These are phyloP conservation scores for Didymella sp. DNA, from an alignment of 2,329 filamentous ascomycete species.

Conservation along the genomic window DNA sequence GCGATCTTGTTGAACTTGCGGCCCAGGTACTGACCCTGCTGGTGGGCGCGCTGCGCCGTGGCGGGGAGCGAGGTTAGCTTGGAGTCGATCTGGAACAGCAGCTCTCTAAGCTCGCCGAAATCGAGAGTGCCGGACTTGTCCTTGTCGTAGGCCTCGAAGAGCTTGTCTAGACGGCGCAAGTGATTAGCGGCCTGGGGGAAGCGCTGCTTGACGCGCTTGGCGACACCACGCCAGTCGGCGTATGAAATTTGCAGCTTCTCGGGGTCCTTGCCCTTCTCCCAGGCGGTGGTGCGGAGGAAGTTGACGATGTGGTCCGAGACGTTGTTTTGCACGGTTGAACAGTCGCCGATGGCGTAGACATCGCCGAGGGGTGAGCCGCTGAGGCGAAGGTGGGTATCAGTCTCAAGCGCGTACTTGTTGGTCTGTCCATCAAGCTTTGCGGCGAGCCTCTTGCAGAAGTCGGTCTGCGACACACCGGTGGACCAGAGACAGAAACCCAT, in stretches of 20 bases:
- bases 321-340: constrained; percentile 96
- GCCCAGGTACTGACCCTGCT: constrained; percentile 92
- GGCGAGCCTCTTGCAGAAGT: constrained; percentile 78
- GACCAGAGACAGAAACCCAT: constrained; percentile 98
- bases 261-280: constrained; percentile 89
- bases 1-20: constrained; percentile 94
- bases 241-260: constrained; percentile 88
- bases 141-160: constrained; percentile 91
- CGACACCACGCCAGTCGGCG: constrained; percentile 85
- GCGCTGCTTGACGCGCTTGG: constrained; percentile 80
- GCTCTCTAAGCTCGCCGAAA: constrained; percentile 87
- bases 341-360: constrained; percentile 96
- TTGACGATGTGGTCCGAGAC: constrained; percentile 87
- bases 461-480: constrained; percentile 87
- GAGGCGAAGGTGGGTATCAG: constrained; percentile 88
- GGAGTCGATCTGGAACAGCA: constrained; percentile 89
- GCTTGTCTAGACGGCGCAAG: constrained; percentile 84
- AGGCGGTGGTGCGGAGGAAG: constrained; percentile 88
- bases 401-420: constrained; percentile 91
- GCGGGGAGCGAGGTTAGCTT: constrained; percentile 95
- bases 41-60: constrained; percentile 93
- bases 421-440: constrained; percentile 79
- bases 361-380: constrained; percentile 89
- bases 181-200: constrained; percentile 92
- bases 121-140: constrained; percentile 93